These are phyloP conservation scores for Larix sibirica DNA, from an alignment of 83 land plant genomes.

Conservation along the genomic window DNA sequence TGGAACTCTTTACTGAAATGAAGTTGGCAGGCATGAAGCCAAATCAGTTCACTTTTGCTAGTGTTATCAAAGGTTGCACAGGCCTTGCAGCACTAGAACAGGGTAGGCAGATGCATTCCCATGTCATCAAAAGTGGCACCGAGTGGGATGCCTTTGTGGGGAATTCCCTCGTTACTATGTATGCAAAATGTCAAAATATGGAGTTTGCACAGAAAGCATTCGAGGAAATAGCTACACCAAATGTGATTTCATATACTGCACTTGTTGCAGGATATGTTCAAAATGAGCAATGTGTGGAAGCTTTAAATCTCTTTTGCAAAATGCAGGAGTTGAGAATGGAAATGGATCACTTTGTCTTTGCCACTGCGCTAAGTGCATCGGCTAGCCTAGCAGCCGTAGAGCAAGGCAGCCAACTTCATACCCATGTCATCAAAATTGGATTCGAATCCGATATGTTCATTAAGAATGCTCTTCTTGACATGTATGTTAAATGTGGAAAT, in stretches of 20 bases:
- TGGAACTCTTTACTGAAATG: constrained; percentile 13
- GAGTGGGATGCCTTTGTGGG: constrained; percentile 5
- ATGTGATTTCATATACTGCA: constrained; percentile 10
- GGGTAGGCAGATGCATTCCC: constrained; percentile 3
- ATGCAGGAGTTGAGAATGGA: background rate
- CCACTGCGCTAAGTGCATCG: background rate
- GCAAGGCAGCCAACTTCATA: constrained; percentile 1
- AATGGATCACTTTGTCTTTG: constrained; percentile 8
- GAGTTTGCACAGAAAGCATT: constrained; percentile 6
- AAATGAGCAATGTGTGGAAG: background rate
- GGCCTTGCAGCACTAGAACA: background rate
- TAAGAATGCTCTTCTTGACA: constrained; percentile 12
- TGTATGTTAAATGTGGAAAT: constrained; percentile 1
- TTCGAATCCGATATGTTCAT: background rate
- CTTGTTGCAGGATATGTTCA: constrained; percentile 1
- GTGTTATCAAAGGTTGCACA: constrained; percentile 8
- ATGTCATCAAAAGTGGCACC: constrained; percentile 9
- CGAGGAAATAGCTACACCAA: background rate
- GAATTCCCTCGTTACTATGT: constrained; percentile 6
- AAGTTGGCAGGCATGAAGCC: background rate
- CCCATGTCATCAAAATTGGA: constrained; percentile 7
- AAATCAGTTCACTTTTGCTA: constrained; percentile 8
- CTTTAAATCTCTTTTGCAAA: background rate
- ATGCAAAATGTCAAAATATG: constrained; percentile 3
- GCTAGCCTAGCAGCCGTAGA: constrained; percentile 4